phyloP scores from a whole-genome alignment of 2,329 filamentous ascomycete genomes.

The Colletotrichum eremochloae region DNA sequence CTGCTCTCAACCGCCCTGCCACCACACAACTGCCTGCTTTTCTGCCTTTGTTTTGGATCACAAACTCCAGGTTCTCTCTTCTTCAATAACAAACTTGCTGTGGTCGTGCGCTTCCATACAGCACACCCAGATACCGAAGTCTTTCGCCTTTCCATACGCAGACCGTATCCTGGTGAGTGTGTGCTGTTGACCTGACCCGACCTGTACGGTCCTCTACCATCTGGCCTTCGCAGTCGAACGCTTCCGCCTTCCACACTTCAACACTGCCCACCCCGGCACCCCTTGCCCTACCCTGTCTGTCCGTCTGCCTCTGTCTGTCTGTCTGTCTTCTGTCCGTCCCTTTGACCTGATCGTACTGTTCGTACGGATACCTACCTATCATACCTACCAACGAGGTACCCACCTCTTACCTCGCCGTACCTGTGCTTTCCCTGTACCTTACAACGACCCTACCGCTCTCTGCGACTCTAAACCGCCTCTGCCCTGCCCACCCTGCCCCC shows the following conservation, averaged over 20 bases:
- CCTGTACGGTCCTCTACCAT: not conserved
- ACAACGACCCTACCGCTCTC: conserved; percentile 35
- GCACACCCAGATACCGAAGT: not conserved
- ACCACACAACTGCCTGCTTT: not conserved
- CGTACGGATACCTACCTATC: conserved; percentile 7
- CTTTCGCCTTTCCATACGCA: not conserved
- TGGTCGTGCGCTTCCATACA: not conserved
- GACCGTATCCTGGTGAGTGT: conserved; percentile 14
- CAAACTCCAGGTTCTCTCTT: not conserved
- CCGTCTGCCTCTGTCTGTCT: not conserved
- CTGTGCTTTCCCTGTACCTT: conserved; percentile 19
- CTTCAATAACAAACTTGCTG: conserved; percentile 16
- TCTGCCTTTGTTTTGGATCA: conserved; percentile 9
- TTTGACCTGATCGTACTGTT: conserved; percentile 8
- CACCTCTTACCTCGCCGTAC: conserved; percentile 5
- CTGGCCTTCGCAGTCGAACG: conserved; percentile 2
- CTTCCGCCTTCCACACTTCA: conserved; percentile 19
- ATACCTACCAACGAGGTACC: conserved; percentile 8
- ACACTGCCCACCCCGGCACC: conserved; percentile 23
- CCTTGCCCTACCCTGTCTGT: conserved; percentile 12
- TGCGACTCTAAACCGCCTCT: conserved; percentile 34
- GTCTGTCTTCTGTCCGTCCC: conserved; percentile 10
- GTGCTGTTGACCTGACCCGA: not conserved
- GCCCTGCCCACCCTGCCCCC: conserved; percentile 38
- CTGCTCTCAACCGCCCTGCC: conserved; percentile 8